A percentile compares a stretch with the other conserved stretches of the same genome.
phyloP scores from a whole-genome alignment of 2,329 filamentous ascomycete species.

The Exophiala dermatitidis region DNA sequence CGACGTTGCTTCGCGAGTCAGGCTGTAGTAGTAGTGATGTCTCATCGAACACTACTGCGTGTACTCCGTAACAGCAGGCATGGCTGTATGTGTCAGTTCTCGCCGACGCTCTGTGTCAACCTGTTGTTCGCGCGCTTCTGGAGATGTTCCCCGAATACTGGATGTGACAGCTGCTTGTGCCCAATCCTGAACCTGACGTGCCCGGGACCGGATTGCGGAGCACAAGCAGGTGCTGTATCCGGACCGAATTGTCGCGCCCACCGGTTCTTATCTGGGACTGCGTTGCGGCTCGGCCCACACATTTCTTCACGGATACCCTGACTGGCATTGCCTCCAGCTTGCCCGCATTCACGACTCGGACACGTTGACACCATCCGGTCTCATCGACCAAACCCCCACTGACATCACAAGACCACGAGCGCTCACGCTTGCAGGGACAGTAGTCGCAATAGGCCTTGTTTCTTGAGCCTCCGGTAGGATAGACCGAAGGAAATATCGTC shows the following conservation, averaged over 20 bases:
- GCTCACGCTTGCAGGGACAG: neutral
- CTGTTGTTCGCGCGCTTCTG: neutral
- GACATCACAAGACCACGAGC: conserved; percentile 11
- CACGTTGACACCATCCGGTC: conserved; percentile 4
- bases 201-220: neutral
- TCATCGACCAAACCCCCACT: conserved; percentile 1
- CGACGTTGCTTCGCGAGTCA: conserved; percentile 10
- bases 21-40: neutral
- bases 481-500: neutral
- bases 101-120: neutral
- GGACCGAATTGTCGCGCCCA: neutral
- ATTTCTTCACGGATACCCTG: neutral
- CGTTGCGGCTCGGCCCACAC: conserved; percentile 6
- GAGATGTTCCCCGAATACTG: neutral
- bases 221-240: neutral
- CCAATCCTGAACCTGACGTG: neutral
- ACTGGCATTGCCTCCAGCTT: conserved; percentile 4
- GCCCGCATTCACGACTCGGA: conserved; percentile 4
- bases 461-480: neutral
- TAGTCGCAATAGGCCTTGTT: neutral
- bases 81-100: neutral
- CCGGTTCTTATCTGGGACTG: conserved; percentile 3
- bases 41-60: neutral
- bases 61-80: neutral
- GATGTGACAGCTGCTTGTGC: neutral